These are phyloP conservation scores for Coemansia nantahalensis DNA, from an alignment of 192 early-diverging fungal genomes.

Conservation along the genomic window DNA sequence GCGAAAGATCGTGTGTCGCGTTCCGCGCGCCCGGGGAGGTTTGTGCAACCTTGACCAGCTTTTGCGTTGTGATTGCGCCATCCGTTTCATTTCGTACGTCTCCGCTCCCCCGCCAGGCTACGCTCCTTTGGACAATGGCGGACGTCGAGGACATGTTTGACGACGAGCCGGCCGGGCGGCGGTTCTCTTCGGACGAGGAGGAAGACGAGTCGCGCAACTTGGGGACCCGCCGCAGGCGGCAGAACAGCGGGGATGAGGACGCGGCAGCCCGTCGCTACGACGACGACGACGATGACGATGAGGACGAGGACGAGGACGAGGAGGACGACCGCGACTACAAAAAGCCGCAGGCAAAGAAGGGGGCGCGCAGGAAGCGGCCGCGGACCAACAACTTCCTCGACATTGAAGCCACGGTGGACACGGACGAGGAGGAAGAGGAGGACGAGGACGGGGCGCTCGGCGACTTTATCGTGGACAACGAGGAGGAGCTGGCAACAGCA, in stretches of 20 bases:
- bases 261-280: conserved; percentile 37
- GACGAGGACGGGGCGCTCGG: conserved; percentile 64
- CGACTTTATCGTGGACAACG: conserved; percentile 60
- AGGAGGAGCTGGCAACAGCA: conserved; percentile 65
- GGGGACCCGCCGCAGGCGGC: conserved; percentile 17
- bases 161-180: conserved; percentile 66
- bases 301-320: conserved; percentile 19
- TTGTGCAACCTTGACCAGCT: too few relatives aligned
- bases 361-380: conserved; percentile 27
- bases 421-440: conserved; percentile 76
- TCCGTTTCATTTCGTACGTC: too few relatives aligned
- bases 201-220: conserved; percentile 6
- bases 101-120: too few relatives aligned
- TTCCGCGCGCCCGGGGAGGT: too few relatives aligned
- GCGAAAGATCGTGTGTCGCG: too few relatives aligned
- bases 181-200: conserved; percentile 28
- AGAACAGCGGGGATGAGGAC: conserved; percentile 25
- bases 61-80: too few relatives aligned
- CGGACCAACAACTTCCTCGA: conserved; percentile 63
- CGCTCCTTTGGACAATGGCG: too few relatives aligned
- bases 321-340: not conserved
- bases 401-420: conserved; percentile 69
- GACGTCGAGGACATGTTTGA: conserved; percentile 72
- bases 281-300: conserved; percentile 7
- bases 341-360: conserved; percentile 8